Conservation (phyloP, 228 moss, liverwort and hornwort species). For the Sphagnum magellanicum region DNA sequence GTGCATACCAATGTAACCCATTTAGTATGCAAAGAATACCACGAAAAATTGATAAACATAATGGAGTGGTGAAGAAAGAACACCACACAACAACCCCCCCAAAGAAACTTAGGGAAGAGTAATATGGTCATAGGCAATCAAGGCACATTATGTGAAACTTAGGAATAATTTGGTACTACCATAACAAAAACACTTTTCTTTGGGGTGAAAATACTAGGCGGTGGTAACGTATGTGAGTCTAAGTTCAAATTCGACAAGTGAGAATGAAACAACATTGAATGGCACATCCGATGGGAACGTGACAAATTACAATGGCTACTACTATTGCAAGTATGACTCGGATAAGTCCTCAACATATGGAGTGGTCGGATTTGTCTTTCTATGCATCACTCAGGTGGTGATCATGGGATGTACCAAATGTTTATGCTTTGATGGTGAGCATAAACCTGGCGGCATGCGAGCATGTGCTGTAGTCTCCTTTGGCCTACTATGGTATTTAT, state of each 20-base stretch:
- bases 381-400: conserved; percentile 32
- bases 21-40: too few species aligned
- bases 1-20: too few species aligned
- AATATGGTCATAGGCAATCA: too few species aligned
- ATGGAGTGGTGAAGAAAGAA: too few species aligned
- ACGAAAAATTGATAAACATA: too few species aligned
- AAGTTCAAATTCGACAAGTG: conserved; percentile 30
- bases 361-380: conserved; percentile 37
- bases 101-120: too few species aligned
- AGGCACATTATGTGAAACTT: neutral
- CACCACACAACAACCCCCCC: too few species aligned
- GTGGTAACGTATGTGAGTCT: conserved; percentile 31
- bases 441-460: conserved; percentile 36
- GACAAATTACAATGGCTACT: conserved; percentile 25
- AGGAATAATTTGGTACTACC: neutral
- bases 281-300: conserved; percentile 4
- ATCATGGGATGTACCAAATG: conserved; percentile 50
- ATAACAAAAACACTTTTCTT: neutral
- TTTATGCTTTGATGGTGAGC: conserved; percentile 39
- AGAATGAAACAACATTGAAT: conserved; percentile 24
- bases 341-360: conserved; percentile 46
- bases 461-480: conserved; percentile 41
- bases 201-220: neutral
- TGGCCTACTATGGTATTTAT: conserved; percentile 29
- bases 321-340: conserved; percentile 46